Percentiles rank a stretch among this genome's conserved stretches.
Conservation (phyloP, 352 stramenopile species). For the Phytophthora cryptogea region DNA sequence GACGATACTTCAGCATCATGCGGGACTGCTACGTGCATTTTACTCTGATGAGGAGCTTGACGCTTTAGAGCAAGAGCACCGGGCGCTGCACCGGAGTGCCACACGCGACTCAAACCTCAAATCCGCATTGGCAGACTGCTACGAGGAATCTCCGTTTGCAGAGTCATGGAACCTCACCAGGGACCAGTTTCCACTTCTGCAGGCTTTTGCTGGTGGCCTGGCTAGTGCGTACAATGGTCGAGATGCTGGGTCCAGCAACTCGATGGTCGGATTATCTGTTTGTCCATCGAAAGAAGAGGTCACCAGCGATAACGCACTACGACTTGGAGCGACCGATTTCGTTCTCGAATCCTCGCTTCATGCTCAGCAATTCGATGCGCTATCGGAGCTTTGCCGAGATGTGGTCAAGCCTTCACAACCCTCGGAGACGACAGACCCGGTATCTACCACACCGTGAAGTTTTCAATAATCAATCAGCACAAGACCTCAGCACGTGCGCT, state of each 20-base stretch:
- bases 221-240: slow-evolving; percentile 36
- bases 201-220: slow-evolving; percentile 48
- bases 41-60: slow-evolving; percentile 25
- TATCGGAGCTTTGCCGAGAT: slow-evolving; percentile 1
- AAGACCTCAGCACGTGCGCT: not conserved
- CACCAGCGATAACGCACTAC: not conserved
- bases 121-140: slow-evolving; percentile 4
- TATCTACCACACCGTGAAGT: not conserved
- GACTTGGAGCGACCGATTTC: slow-evolving; percentile 7
- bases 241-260: slow-evolving; percentile 6
- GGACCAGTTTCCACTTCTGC: slow-evolving; percentile 38
- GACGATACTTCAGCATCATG: slow-evolving; percentile 28
- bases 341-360: slow-evolving; percentile 15
- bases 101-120: slow-evolving; percentile 10
- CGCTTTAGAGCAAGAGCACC: slow-evolving; percentile 19
- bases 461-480: not conserved
- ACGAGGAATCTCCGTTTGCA: slow-evolving; percentile 35
- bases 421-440: not conserved
- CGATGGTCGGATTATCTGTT: not conserved
- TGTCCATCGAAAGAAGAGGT: not conserved
- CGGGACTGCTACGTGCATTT: slow-evolving; percentile 11
- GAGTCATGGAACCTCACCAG: slow-evolving; percentile 31
- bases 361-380: slow-evolving; percentile 15
- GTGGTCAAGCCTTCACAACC: not conserved
- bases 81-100: slow-evolving; percentile 9